Conservation (phyloP, 495 filamentous ascomycete species). For the Astrocystis sublimbata region DNA sequence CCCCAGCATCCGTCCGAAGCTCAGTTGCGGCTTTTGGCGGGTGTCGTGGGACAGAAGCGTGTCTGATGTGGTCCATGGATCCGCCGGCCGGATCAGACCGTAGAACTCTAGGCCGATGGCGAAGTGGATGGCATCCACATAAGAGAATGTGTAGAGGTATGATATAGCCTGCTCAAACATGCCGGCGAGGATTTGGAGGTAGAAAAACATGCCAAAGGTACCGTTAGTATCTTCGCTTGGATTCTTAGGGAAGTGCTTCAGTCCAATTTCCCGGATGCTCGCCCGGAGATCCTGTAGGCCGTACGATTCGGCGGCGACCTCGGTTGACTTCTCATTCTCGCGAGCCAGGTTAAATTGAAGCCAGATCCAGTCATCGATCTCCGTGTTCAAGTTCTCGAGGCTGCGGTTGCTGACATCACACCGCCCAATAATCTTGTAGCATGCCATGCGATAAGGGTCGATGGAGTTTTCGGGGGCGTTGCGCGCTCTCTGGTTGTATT, state of each 20-base stretch:
- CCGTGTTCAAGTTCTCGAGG: constrained; percentile 76
- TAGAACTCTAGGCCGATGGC: constrained; percentile 89
- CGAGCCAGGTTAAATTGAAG: constrained; percentile 89
- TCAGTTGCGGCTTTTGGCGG: constrained; percentile 82
- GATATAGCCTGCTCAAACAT: constrained; percentile 94
- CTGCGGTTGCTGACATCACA: constrained; percentile 82
- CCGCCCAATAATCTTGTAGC: constrained; percentile 95
- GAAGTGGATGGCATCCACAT: constrained; percentile 92
- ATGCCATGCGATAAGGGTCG: constrained; percentile 94
- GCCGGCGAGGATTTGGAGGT: constrained; percentile 83
- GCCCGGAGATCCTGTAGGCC: constrained; percentile 82
- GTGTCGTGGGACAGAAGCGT: constrained; percentile 70
- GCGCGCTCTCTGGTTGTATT: constrained; percentile 80
- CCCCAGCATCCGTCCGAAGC: constrained; percentile 89
- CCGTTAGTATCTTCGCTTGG: constrained; percentile 67
- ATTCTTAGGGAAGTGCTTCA: constrained; percentile 76
- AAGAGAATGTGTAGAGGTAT: constrained; percentile 85
- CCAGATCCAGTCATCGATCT: constrained; percentile 96
- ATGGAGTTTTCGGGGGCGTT: constrained; percentile 83
- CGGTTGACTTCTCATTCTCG: constrained; percentile 78
- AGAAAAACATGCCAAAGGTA: constrained; percentile 87
- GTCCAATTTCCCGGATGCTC: constrained; percentile 84
- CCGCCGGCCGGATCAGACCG: constrained; percentile 81
- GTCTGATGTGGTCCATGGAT: constrained; percentile 65
- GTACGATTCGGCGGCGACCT: constrained; percentile 84